Evolutionary conservation across 768 basidiomycete species (phyloP).

Genomic region (Saitozyma sp.): DNA sequence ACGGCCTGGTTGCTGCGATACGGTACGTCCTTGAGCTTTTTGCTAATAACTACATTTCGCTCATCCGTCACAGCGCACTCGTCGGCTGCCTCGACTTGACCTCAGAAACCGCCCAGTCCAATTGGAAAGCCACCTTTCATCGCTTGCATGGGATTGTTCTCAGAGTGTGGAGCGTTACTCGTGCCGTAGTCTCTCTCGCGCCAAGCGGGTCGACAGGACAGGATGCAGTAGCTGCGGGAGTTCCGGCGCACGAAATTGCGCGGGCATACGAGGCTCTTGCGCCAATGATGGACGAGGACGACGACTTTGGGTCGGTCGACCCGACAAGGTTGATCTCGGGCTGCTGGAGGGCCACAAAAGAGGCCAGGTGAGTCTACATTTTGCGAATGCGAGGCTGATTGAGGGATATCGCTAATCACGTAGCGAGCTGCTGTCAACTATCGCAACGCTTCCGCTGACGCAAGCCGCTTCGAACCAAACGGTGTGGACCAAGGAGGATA

Average conservation of each 20-base stretch:
- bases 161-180: constrained; percentile 41
- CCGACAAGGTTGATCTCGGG: constrained; percentile 43
- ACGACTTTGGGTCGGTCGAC: constrained; percentile 27
- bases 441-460: constrained; percentile 25
- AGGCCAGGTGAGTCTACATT: constrained; percentile 40
- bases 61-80: constrained; percentile 18
- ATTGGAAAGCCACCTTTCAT: constrained; percentile 25
- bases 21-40: constrained; percentile 22
- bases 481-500: constrained; percentile 30
- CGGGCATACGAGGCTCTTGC: constrained; percentile 41
- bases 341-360: constrained; percentile 51
- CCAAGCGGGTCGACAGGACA: not conserved
- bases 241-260: constrained; percentile 46
- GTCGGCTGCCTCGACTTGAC: constrained; percentile 23
- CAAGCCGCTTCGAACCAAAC: constrained; percentile 9
- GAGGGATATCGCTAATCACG: not conserved
- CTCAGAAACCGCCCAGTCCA: not conserved
- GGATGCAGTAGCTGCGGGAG: not conserved
- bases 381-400: not conserved
- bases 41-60: not conserved
- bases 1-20: constrained; percentile 42
- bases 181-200: constrained; percentile 34
- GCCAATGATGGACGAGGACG: constrained; percentile 22
- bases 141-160: constrained; percentile 13
- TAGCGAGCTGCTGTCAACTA: constrained; percentile 34